phyloP scores from a whole-genome alignment of 2,329 filamentous ascomycete species.

The Fusarium camptoceras region DNA sequence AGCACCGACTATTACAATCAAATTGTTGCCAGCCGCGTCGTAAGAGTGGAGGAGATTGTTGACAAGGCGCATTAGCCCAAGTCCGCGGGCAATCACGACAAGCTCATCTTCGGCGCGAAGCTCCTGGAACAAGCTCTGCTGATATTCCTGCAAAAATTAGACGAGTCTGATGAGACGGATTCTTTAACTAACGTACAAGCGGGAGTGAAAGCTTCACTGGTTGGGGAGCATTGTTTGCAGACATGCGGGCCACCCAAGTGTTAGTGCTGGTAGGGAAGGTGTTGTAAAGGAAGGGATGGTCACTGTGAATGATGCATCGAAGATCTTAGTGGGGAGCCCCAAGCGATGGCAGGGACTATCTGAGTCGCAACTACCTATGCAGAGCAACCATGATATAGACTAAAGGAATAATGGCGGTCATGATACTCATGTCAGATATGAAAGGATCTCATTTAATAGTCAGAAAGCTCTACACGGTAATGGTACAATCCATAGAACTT shows the following conservation, averaged over 20 bases:
- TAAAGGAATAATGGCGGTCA: background rate
- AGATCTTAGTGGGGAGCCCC: slow-evolving; percentile 31
- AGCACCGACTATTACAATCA: slow-evolving; percentile 89
- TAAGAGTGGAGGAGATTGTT: slow-evolving; percentile 98
- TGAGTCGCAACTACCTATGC: background rate
- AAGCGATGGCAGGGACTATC: slow-evolving; percentile 17
- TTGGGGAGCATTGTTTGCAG: slow-evolving; percentile 66
- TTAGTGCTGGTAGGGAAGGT: slow-evolving; percentile 23
- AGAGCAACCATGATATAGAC: slow-evolving; percentile 10
- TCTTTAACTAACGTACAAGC: slow-evolving; percentile 46
- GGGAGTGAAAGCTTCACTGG: slow-evolving; percentile 86
- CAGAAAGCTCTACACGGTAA: background rate
- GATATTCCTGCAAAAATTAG: slow-evolving; percentile 75
- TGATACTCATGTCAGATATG: background rate
- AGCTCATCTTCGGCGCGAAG: slow-evolving; percentile 92
- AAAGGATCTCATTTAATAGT: background rate
- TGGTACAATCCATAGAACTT: background rate
- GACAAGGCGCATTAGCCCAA: slow-evolving; percentile 90
- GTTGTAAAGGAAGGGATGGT: slow-evolving; percentile 25
- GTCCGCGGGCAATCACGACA: slow-evolving; percentile 88
- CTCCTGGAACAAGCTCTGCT: slow-evolving; percentile 94
- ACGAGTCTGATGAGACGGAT: background rate
- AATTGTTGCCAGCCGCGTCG: slow-evolving; percentile 93
- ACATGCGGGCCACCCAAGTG: slow-evolving; percentile 57
- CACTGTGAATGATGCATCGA: slow-evolving; percentile 33